These are phyloP conservation scores for Fraxinus angustifolia DNA, from an alignment of 305 asterid genomes.

Conservation along the genomic window DNA sequence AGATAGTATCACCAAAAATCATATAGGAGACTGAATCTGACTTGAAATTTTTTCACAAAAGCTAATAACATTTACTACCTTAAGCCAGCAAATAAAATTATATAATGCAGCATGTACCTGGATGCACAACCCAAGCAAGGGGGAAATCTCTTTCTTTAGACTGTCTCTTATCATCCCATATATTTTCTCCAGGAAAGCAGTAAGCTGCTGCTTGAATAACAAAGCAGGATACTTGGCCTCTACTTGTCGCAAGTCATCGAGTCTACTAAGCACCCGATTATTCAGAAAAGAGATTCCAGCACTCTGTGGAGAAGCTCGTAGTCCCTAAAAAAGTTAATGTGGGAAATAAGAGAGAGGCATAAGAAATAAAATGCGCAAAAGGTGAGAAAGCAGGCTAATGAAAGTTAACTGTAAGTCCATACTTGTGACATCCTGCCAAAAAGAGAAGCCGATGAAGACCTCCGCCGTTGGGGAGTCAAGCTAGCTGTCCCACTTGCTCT, in stretches of 20 bases:
- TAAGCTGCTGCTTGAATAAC: constrained; percentile 98
- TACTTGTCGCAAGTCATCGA: constrained; percentile 91
- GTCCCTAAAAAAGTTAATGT: constrained; percentile 65
- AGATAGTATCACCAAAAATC: constrained; percentile 18
- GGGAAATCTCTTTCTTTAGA: constrained; percentile 92
- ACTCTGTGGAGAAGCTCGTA: constrained; percentile 92
- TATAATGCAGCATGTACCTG: constrained; percentile 53
- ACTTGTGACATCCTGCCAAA: constrained; percentile 99
- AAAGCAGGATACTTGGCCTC: constrained; percentile 99
- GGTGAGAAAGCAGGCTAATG: neutral
- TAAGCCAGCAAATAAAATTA: no score
- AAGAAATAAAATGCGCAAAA: no score
- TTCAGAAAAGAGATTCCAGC: constrained; percentile 81
- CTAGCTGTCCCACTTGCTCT: constrained; percentile 97
- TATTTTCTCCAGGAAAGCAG: constrained; percentile 98
- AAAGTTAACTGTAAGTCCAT: constrained; percentile 15
- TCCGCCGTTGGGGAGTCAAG: constrained; percentile 93
- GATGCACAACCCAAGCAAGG: constrained; percentile 91
- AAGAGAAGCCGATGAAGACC: constrained; percentile 93
- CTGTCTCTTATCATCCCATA: constrained; percentile 95
- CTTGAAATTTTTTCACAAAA: neutral
- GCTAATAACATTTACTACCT: no score
- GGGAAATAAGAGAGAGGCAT: no score
- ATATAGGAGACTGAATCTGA: constrained; percentile 16
- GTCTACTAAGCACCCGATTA: constrained; percentile 80